phyloP scores from a whole-genome alignment of 2,329 filamentous ascomycete genomes.

The Neophaeococcomyces mojaviensis region DNA sequence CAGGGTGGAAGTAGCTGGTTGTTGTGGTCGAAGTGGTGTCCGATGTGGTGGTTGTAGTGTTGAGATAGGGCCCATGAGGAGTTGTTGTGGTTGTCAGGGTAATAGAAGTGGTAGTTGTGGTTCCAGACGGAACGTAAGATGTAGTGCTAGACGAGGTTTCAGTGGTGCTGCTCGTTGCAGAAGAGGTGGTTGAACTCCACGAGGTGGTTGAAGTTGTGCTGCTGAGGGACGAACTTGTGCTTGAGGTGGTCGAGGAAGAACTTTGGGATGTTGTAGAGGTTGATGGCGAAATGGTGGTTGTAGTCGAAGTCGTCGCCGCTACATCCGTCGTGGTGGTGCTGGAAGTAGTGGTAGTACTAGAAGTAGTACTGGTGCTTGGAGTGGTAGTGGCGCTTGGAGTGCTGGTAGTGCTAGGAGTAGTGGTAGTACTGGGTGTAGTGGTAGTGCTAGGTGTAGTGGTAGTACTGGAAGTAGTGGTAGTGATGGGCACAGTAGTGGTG shows the following conservation, averaged over 20 bases:
- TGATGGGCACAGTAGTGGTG: background rate
- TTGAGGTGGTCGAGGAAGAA: too few species aligned
- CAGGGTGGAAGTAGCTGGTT: background rate
- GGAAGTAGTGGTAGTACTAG: background rate
- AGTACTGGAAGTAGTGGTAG: background rate
- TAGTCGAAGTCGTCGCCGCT: background rate
- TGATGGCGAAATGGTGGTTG: background rate
- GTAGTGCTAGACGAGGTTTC: conserved; percentile 7
- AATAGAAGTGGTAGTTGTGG: background rate
- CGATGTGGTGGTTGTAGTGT: too few species aligned
- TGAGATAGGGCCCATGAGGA: too few species aligned
- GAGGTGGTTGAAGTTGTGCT: conserved; percentile 4
- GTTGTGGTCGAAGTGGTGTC: too few species aligned
- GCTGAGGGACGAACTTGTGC: too few species aligned
- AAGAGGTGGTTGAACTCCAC: background rate
- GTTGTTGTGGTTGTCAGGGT: background rate
- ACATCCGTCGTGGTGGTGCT: conserved; percentile 7
- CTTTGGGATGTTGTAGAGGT: too few species aligned
- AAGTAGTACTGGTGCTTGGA: too few species aligned
- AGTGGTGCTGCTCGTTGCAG: background rate
- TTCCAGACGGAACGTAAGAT: background rate
- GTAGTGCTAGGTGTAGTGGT: background rate
- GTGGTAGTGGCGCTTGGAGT: background rate
- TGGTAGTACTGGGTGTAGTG: background rate
- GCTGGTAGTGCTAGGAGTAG: background rate